These are phyloP conservation scores for Spirogloea muscicola DNA, from an alignment of 139 green algal species.

Conservation along the genomic window DNA sequence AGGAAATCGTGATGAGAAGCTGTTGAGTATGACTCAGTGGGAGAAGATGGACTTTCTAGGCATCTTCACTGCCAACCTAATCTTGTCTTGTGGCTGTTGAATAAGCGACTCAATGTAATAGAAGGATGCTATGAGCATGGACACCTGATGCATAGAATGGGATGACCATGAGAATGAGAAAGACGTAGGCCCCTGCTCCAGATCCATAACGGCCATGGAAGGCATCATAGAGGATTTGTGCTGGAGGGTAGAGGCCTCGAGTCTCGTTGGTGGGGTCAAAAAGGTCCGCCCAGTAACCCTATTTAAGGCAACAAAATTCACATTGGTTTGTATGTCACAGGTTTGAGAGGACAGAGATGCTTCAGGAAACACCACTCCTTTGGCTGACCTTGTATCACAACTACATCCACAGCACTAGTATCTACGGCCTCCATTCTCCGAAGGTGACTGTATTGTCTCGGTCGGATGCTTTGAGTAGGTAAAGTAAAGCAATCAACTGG, in stretches of 20 bases:
- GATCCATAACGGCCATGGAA: constrained; percentile 13
- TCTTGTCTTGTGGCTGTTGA: too few species aligned
- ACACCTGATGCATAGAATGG: constrained; percentile 22
- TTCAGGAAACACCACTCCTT: not conserved
- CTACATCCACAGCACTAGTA: not conserved
- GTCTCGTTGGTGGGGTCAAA: constrained; percentile 2
- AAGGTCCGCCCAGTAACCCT: constrained; percentile 16
- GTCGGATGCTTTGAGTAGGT: not conserved
- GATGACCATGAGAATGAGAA: constrained; percentile 30
- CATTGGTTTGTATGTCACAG: not conserved
- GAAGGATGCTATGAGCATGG: not conserved
- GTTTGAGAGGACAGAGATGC: not conserved
- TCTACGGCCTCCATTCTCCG: not conserved
- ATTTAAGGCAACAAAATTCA: not conserved
- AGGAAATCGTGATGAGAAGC: not conserved
- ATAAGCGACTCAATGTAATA: not conserved
- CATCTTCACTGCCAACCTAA: too few species aligned
- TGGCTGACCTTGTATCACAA: not conserved
- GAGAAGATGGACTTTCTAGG: not conserved
- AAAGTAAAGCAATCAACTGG: too few species aligned
- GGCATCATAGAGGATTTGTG: constrained; percentile 21
- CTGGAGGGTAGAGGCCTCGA: constrained; percentile 4
- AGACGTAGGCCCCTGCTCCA: constrained; percentile 5
- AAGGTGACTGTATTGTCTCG: not conserved
- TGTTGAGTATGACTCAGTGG: not conserved